Base-by-base conservation (phyloP, 1,139 yeast genomes). In the Debaryomycetaceae sp. region DNA sequence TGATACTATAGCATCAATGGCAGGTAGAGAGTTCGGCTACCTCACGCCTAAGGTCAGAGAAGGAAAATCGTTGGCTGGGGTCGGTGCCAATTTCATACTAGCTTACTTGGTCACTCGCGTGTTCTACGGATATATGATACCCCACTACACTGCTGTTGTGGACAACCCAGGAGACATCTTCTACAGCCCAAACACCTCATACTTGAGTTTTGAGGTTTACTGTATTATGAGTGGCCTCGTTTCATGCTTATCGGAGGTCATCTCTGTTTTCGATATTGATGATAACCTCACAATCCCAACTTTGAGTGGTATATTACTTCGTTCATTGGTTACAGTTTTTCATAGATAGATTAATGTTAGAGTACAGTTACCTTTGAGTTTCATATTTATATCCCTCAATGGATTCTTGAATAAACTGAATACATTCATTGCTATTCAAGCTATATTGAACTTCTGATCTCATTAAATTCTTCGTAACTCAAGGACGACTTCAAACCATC, bases 1-100 rank as follows among this genome's bases (percentile, higher is more conserved):
- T 9, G 99, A 93, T 61, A 90, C 98, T 7, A 95, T 98, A 5
- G 99, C 99, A 2, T 88, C 97, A 4, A 88, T 97, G 1, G 65
- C 91, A 57, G 99, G 98, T 23, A 77, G 98, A 53, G 78, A 77
- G 42, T 89, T 70, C 62, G 97, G 97, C 6, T 76, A 85, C 55
- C 76, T 85, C 54, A 89, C 97, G 6, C 96, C 96, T 37, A 82
- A 83, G 58, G 65, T 91, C 35, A 75, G 84, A 7, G 69, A 76
- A 46, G 81, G 82, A 48, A 93, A 93, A 63, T 86, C 96, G 1
- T 69, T 93, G 41, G 96, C 97, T 1, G 99, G 99, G 0, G 83
- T 91, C 2, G 44, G 83, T 27, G 98, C 97, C 14, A 95, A 97
- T 9, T 87, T 87, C 57, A 57, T 73, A 4, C 72, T 84, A 13